Base-by-base conservation (phyloP, 306 rosid genomes). In the Prunus fruticosa region DNA sequence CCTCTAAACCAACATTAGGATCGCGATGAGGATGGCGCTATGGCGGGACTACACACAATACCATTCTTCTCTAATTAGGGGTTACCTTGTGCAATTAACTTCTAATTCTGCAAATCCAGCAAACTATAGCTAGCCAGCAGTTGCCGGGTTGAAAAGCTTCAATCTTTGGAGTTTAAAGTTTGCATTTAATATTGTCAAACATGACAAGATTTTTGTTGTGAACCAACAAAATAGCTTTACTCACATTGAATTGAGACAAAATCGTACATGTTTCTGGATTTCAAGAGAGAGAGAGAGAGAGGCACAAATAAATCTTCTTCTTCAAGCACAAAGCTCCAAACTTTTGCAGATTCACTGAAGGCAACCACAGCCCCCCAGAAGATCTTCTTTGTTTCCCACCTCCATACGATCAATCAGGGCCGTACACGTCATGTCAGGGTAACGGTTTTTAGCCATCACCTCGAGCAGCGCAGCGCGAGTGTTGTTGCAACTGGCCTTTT, bases 351-450 rank as follows among this genome's bases (percentile, higher is more conserved):
- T 67, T 80, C 86, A 71, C 49, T 16, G 19, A 46, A 74, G 52
- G 53, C 73, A 76, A 66, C 74, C 74, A 72, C 20, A 69, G 60
- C 65, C 70, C 25, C n/a, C 75, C 65, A 69, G 76, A 83, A 81
- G 86, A 87, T 91, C 90, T 72, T 76, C 75, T n/a, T 57, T 32
- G 76, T 80, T 69, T 11, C 75, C 74, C 45, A 70, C 79, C 64
- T 25, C 60, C 63, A 28, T 22, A 9, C 64, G 65, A 86, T 86
- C 87, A 71, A 88, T 86, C 85, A 0, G 10, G 43, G 50, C 86
- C 91, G 69, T 79, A 69, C 91, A 85, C 84, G 83, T 80, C 41
- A 71, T 32, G 71, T 76, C 61, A 23, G 73, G 38, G 60, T 56
- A 88, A 88, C 83, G 86, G 88, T 45, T 82, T 43, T 11, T 9